These are phyloP conservation scores for Arthroderma sp. DNA, from an alignment of 2,329 filamentous ascomycete species.

Conservation along the genomic window DNA sequence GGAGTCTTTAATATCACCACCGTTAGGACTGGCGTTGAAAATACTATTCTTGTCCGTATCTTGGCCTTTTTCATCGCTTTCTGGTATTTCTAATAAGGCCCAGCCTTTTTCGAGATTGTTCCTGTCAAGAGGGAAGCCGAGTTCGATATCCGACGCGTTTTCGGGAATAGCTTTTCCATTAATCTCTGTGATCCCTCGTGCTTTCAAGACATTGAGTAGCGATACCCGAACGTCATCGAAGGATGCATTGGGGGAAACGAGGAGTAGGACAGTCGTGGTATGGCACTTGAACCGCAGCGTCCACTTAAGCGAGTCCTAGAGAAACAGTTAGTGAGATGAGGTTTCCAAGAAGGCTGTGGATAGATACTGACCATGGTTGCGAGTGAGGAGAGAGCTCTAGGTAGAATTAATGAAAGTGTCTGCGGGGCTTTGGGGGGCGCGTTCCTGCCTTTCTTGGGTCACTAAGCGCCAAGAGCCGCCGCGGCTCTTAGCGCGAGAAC, in stretches of 20 bases:
- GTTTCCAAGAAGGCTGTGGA: neutral
- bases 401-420: no score
- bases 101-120: constrained; percentile 39
- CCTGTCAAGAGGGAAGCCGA: constrained; percentile 36
- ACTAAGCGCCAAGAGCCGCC: no score
- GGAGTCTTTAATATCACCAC: constrained; percentile 28
- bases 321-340: neutral
- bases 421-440: no score
- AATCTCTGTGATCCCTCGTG: constrained; percentile 29
- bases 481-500: no score
- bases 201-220: constrained; percentile 44
- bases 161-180: constrained; percentile 26
- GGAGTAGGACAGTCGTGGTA: constrained; percentile 56
- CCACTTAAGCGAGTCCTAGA: constrained; percentile 35
- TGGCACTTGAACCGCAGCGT: constrained; percentile 63
- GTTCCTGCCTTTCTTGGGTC: no score
- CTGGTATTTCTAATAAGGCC: constrained; percentile 27
- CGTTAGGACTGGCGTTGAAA: constrained; percentile 20
- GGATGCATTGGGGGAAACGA: constrained; percentile 45
- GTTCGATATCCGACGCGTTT: constrained; percentile 29
- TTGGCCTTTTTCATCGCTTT: constrained; percentile 16
- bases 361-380: neutral
- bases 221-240: constrained; percentile 46
- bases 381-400: neutral
- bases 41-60: constrained; percentile 19